phyloP scores from a whole-genome alignment of 345 rosid species.

The Eutrema japonicum region DNA sequence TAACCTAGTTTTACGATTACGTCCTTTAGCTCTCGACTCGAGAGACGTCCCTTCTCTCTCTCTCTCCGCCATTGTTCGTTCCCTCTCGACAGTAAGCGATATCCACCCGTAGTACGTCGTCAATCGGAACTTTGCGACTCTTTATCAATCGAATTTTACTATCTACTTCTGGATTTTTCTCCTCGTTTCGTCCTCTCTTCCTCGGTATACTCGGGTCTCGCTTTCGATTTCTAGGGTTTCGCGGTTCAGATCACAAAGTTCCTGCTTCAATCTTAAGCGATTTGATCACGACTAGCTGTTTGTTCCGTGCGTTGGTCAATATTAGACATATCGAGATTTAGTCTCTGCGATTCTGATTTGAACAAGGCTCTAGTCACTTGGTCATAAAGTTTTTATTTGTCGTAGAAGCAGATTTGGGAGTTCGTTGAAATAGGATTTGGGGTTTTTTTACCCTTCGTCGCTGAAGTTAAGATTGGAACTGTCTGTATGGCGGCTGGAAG shows the following conservation, averaged over 20 bases:
- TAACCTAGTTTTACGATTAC: slow-evolving; percentile 16
- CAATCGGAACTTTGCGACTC: slow-evolving; percentile 23
- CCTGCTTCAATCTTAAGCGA: slow-evolving; percentile 25
- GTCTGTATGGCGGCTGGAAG: slow-evolving; percentile 83
- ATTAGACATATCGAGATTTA: neutral
- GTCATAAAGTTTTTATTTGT: neutral
- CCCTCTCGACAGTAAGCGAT: slow-evolving; percentile 33
- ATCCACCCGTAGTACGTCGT: slow-evolving; percentile 12
- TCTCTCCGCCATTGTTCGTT: slow-evolving; percentile 21
- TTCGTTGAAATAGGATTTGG: slow-evolving; percentile 14
- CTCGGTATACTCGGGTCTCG: neutral
- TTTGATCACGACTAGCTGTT: slow-evolving; percentile 13
- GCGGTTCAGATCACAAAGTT: slow-evolving; percentile 29
- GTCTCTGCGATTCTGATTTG: slow-evolving; percentile 25
- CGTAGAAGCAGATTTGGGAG: slow-evolving; percentile 25
- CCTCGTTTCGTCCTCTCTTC: slow-evolving; percentile 2
- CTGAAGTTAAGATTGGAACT: slow-evolving; percentile 15
- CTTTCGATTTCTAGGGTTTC: slow-evolving; percentile 45
- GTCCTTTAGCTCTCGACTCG: slow-evolving; percentile 13
- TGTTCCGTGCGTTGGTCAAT: neutral
- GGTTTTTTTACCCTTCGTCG: neutral
- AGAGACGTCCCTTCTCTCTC: slow-evolving; percentile 13
- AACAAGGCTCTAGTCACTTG: slow-evolving; percentile 21
- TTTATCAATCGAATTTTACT: neutral
- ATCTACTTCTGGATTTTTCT: neutral